Conservation (phyloP, 2,329 filamentous ascomycete species). For the Colletotrichum paranaense region DNA sequence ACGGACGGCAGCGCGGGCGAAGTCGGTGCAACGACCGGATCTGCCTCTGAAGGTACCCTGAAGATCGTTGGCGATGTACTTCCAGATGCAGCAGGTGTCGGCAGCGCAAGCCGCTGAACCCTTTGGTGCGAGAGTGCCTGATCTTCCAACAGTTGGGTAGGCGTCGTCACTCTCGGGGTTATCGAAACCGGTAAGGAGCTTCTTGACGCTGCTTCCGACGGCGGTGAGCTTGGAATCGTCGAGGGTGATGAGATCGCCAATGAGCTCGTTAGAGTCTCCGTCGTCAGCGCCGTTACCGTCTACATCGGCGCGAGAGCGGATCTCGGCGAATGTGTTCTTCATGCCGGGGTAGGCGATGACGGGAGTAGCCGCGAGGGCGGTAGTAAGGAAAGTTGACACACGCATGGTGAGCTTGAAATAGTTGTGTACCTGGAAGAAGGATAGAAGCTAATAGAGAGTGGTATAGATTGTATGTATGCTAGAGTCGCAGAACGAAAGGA, state of each 20-base stretch:
- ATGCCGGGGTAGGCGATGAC: slow-evolving; percentile 36
- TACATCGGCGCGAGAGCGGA: slow-evolving; percentile 31
- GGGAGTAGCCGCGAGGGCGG: slow-evolving; percentile 30
- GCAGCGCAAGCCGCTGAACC: slow-evolving; percentile 44
- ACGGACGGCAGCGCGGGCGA: slow-evolving; percentile 56
- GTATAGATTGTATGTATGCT: neutral
- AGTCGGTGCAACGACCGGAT: slow-evolving; percentile 53
- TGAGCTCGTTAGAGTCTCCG: slow-evolving; percentile 33
- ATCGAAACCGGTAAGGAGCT: slow-evolving; percentile 47
- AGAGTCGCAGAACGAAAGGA: neutral
- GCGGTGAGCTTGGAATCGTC: slow-evolving; percentile 45
- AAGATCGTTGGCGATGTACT: slow-evolving; percentile 54
- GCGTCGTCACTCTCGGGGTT: slow-evolving; percentile 40
- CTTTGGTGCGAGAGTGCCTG: slow-evolving; percentile 34
- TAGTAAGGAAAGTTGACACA: slow-evolving; percentile 20
- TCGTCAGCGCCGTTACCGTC: slow-evolving; percentile 19
- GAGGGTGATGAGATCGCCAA: slow-evolving; percentile 52
- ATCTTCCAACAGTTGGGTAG: slow-evolving; percentile 22
- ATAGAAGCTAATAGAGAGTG: neutral
- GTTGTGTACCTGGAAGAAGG: neutral
- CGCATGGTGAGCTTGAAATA: slow-evolving; percentile 40
- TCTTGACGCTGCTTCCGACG: slow-evolving; percentile 50
- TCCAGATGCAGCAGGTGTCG: slow-evolving; percentile 58
- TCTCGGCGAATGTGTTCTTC: slow-evolving; percentile 35
- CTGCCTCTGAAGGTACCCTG: slow-evolving; percentile 47